Percentiles rank a stretch among this genome's conserved stretches.
Conservation (phyloP, 345 rosid species). For the Eucalyptus curtisii region DNA sequence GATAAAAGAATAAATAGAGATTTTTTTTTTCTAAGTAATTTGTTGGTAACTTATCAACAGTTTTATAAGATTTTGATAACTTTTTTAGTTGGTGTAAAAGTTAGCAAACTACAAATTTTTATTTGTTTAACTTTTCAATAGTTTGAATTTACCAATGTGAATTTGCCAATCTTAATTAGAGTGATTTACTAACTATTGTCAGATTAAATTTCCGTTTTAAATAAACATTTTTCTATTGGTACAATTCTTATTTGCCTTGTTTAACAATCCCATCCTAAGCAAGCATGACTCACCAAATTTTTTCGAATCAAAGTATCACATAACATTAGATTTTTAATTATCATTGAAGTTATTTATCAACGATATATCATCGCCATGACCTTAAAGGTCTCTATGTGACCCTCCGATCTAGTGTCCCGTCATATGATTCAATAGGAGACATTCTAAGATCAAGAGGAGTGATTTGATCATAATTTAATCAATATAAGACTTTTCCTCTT, state of each 20-base stretch:
- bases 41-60: neutral
- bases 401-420: neutral
- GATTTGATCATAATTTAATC: neutral
- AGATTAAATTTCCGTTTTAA: neutral
- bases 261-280: neutral
- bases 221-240: neutral
- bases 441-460: neutral
- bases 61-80: neutral
- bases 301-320: no score
- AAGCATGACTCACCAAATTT: no score
- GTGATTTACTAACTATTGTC: neutral
- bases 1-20: neutral
- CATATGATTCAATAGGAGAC: neutral
- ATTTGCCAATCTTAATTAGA: neutral
- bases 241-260: neutral
- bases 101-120: neutral
- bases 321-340: no score
- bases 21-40: neutral
- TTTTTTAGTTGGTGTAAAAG: neutral
- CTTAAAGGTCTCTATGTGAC: neutral
- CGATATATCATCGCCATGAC: no score
- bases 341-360: no score
- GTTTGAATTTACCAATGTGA: neutral
- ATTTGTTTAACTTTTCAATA: neutral
- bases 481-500: neutral